Evolutionary conservation across 805 yeast species (phyloP).

Genomic region (Schwanniomyces sp.): DNA sequence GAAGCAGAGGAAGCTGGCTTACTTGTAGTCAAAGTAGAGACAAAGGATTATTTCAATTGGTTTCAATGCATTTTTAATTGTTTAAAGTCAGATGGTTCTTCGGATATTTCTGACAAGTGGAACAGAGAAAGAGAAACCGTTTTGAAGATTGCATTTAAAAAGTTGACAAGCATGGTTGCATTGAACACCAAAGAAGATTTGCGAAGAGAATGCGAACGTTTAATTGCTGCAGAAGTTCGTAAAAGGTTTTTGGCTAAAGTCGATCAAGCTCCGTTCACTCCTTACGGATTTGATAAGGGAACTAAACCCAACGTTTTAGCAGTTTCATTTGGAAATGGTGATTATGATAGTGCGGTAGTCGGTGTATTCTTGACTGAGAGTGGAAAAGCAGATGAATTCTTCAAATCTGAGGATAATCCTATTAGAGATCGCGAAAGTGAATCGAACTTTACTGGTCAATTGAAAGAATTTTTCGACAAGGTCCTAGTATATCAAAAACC

Average conservation of each 20-base stretch:
- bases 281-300: slow-evolving; percentile 73
- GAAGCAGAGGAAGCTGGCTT: slow-evolving; percentile 85
- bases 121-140: slow-evolving; percentile 69
- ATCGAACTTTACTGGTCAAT: slow-evolving; percentile 59
- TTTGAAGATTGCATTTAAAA: slow-evolving; percentile 64
- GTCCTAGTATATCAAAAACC: slow-evolving; percentile 57
- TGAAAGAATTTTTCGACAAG: slow-evolving; percentile 61
- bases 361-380: slow-evolving; percentile 77
- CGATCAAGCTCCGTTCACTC: slow-evolving; percentile 93
- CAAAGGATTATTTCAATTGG: slow-evolving; percentile 45
- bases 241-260: slow-evolving; percentile 65
- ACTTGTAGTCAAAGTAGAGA: slow-evolving; percentile 60
- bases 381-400: slow-evolving; percentile 73
- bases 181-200: slow-evolving; percentile 81
- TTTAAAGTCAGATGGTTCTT: slow-evolving; percentile 74
- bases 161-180: slow-evolving; percentile 64
- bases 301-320: slow-evolving; percentile 84
- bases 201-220: slow-evolving; percentile 70
- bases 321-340: slow-evolving; percentile 84
- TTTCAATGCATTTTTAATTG: slow-evolving; percentile 43
- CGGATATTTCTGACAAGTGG: slow-evolving; percentile 79
- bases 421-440: slow-evolving; percentile 45
- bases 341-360: slow-evolving; percentile 78
- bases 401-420: slow-evolving; percentile 76
- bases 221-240: slow-evolving; percentile 69